Conservation (phyloP, 75 land plant species). For the Azolla pinnata region DNA sequence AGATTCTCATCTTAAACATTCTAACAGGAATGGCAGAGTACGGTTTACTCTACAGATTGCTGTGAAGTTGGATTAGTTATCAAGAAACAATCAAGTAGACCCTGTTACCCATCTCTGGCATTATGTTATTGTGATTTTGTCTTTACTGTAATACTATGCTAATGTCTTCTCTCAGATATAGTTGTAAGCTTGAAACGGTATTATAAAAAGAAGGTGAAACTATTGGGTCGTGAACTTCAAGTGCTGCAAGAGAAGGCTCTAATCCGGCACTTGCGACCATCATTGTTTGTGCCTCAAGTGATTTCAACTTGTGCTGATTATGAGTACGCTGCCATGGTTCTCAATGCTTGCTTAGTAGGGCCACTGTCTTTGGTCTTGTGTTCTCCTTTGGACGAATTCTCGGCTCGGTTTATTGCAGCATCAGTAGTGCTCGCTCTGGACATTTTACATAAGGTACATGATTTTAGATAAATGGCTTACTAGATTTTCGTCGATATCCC, state of each 20-base stretch:
- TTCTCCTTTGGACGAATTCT: conserved; percentile 55
- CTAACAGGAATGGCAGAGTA: conserved; percentile 69
- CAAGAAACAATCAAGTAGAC: conserved; percentile 52
- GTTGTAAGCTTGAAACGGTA: conserved; percentile 75
- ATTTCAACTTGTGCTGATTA: conserved; percentile 59
- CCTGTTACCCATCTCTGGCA: too few relatives aligned
- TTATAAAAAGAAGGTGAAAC: conserved; percentile 49
- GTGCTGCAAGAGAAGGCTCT: conserved; percentile 72
- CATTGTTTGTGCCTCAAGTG: conserved; percentile 61
- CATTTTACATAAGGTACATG: conserved; percentile 75
- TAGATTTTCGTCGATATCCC: too few relatives aligned
- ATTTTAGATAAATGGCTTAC: too few relatives aligned
- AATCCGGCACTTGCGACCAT: conserved; percentile 40
- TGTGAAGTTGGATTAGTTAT: conserved; percentile 76
- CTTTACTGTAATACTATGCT: too few relatives aligned
- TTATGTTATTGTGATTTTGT: too few relatives aligned
- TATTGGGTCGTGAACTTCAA: conserved; percentile 59
- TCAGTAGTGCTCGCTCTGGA: conserved; percentile 66
- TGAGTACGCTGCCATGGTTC: conserved; percentile 53
- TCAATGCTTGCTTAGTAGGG: conserved; percentile 58
- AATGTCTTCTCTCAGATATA: conserved; percentile 40
- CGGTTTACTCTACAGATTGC: conserved; percentile 77
- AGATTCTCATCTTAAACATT: neutral
- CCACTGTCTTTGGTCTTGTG: conserved; percentile 56
- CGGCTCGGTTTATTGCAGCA: conserved; percentile 67